These are phyloP conservation scores for Cymbopogon flexuosus DNA, from an alignment of 202 grass and related monocot genomes.

Conservation along the genomic window DNA sequence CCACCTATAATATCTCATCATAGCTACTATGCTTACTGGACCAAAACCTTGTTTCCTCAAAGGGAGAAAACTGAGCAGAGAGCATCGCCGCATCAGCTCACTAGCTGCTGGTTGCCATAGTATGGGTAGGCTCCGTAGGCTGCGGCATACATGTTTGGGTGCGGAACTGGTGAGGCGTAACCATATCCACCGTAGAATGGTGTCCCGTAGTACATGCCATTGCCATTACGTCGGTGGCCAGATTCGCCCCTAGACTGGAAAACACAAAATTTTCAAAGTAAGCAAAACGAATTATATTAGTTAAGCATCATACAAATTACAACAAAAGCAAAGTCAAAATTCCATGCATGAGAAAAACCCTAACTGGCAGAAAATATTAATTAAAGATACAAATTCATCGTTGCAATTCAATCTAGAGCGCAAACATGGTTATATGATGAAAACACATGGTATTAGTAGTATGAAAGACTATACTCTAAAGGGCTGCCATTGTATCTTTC, in stretches of 20 bases:
- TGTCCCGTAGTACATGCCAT: conserved; percentile 56
- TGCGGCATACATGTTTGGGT: conserved; percentile 55
- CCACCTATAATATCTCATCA: conserved; percentile 54
- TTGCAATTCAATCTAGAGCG: neutral
- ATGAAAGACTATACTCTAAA: neutral
- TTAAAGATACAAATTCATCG: neutral
- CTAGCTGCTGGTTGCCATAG: conserved; percentile 72
- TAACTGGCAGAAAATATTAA: neutral
- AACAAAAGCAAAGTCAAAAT: neutral
- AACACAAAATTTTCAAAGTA: neutral
- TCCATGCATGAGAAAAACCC: neutral
- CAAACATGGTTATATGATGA: neutral
- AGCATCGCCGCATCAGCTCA: conserved; percentile 46
- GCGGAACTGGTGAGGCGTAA: conserved; percentile 39
- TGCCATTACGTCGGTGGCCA: conserved; percentile 29
- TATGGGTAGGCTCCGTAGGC: conserved; percentile 64
- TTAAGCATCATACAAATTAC: neutral
- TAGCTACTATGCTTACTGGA: conserved; percentile 45
- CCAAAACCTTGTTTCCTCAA: conserved; percentile 50
- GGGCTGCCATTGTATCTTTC: neutral
- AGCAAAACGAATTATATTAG: neutral
- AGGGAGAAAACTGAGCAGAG: conserved; percentile 21
- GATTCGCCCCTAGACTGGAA: conserved; percentile 56
- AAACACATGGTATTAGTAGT: neutral
- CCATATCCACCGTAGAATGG: conserved; percentile 65